Evolutionary conservation across 768 basidiomycete species (phyloP).

Genomic region (Dictyophora rubrovolvata): DNA sequence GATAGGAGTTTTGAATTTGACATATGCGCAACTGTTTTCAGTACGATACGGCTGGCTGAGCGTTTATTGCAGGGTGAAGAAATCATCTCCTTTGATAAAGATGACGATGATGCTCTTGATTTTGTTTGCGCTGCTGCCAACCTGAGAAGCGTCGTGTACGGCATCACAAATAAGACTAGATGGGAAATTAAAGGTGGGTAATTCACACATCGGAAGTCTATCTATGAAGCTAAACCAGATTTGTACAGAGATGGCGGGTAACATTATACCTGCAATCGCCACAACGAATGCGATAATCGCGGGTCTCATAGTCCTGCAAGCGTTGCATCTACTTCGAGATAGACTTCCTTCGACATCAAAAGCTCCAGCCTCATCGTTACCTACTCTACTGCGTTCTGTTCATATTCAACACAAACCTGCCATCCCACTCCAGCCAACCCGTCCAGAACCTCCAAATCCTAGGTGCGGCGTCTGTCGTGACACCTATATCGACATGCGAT

Average conservation of each 20-base stretch:
- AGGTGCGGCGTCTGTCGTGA: slow-evolving; percentile 82
- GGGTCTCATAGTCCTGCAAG: slow-evolving; percentile 89
- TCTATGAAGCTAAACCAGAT: not conserved
- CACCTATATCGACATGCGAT: slow-evolving; percentile 62
- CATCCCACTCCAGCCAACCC: slow-evolving; percentile 66
- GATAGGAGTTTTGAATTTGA: not conserved
- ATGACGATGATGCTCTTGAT: slow-evolving; percentile 93
- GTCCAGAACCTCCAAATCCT: slow-evolving; percentile 58
- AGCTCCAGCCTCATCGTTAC: slow-evolving; percentile 28
- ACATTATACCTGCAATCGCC: slow-evolving; percentile 98
- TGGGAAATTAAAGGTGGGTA: slow-evolving; percentile 91
- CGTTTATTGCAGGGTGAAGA: slow-evolving; percentile 51
- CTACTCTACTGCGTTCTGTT: slow-evolving; percentile 52
- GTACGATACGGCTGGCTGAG: slow-evolving; percentile 68
- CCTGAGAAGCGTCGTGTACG: slow-evolving; percentile 82
- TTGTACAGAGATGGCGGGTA: slow-evolving; percentile 94
- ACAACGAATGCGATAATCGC: slow-evolving; percentile 98
- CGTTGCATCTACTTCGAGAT: slow-evolving; percentile 64
- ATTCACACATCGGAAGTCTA: not conserved
- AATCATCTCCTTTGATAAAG: slow-evolving; percentile 89
- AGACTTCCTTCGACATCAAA: slow-evolving; percentile 18
- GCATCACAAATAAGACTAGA: slow-evolving; percentile 78
- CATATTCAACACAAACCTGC: slow-evolving; percentile 69
- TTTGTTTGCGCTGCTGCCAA: slow-evolving; percentile 95
- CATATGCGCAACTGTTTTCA: slow-evolving; percentile 22